Evolutionary conservation across 164 flowering plant species (phyloP).

Genomic region (Stephania japonica): DNA sequence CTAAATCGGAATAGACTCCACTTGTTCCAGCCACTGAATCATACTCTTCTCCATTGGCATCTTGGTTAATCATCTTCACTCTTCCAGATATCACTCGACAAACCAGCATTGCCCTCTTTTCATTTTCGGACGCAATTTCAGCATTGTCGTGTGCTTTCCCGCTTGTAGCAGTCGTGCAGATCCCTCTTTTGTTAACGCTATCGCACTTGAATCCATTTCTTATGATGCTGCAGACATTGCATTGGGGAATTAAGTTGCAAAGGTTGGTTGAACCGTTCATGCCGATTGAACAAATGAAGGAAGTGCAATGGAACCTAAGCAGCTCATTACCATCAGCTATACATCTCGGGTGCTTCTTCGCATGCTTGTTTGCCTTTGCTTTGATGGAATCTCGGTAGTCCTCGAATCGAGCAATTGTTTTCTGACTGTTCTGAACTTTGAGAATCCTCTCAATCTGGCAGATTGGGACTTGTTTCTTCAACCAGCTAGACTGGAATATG

Average conservation of each 20-base stretch:
- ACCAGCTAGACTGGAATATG: constrained; percentile 96
- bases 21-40: constrained; percentile 66
- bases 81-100: constrained; percentile 93
- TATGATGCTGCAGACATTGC: constrained; percentile 63
- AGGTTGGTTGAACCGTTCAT: constrained; percentile 65
- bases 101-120: constrained; percentile 84
- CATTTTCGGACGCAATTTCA: constrained; percentile 23
- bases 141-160: constrained; percentile 78
- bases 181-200: constrained; percentile 30
- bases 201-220: constrained; percentile 62
- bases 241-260: constrained; percentile 56
- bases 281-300: constrained; percentile 68
- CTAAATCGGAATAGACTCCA: constrained; percentile 68
- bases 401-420: constrained; percentile 66
- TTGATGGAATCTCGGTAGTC: constrained; percentile 77
- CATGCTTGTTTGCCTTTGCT: constrained; percentile 53
- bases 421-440: constrained; percentile 79
- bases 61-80: constrained; percentile 49
- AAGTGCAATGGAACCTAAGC: constrained; percentile 78
- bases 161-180: constrained; percentile 74
- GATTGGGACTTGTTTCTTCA: constrained; percentile 62
- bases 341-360: constrained; percentile 78
- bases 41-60: constrained; percentile 49
- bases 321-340: constrained; percentile 93
- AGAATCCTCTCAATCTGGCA: constrained; percentile 86